These are phyloP conservation scores for Cicer pinnatifidum DNA, from an alignment of 306 rosid species.

Conservation along the genomic window DNA sequence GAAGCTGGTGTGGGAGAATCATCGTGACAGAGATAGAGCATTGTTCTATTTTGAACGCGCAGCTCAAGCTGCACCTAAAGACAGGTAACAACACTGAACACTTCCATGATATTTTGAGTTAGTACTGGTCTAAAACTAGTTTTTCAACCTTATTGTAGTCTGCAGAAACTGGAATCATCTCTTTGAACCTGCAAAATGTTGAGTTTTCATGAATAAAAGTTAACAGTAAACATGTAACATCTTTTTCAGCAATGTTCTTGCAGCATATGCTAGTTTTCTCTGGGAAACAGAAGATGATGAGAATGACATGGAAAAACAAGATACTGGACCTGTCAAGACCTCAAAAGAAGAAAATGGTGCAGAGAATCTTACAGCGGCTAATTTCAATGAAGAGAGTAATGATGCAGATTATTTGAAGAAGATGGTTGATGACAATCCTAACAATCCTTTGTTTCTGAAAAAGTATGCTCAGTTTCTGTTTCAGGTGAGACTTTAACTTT, in stretches of 20 bases:
- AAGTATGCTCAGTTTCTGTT: constrained; percentile 74
- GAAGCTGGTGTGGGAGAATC: constrained; percentile 72
- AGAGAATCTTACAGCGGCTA: constrained; percentile 36
- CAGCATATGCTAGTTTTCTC: constrained; percentile 83
- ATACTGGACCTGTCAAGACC: constrained; percentile 33
- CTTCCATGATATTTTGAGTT: neutral
- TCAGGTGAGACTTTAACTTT: constrained; percentile 57
- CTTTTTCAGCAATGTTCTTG: constrained; percentile 73
- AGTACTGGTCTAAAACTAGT: neutral
- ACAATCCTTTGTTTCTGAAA: constrained; percentile 62
- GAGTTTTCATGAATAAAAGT: constrained; percentile 28
- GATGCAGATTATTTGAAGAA: constrained; percentile 59
- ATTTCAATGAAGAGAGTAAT: constrained; percentile 36
- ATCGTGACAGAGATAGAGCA: constrained; percentile 72
- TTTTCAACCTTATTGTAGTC: constrained; percentile 20
- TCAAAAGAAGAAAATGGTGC: constrained; percentile 39
- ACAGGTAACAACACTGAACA: constrained; percentile 61
- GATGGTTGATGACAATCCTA: constrained; percentile 63
- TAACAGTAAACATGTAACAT: constrained; percentile 31
- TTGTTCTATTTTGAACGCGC: constrained; percentile 73
- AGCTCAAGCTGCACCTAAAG: constrained; percentile 59
- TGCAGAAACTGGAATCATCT: constrained; percentile 27
- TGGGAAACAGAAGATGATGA: constrained; percentile 67
- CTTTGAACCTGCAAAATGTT: constrained; percentile 29
- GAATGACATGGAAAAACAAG: constrained; percentile 46